Evolutionary conservation across 345 rosid species (phyloP), one percentile per base, ranked within the genome.

Genomic region (Heritiera fomes): DNA sequence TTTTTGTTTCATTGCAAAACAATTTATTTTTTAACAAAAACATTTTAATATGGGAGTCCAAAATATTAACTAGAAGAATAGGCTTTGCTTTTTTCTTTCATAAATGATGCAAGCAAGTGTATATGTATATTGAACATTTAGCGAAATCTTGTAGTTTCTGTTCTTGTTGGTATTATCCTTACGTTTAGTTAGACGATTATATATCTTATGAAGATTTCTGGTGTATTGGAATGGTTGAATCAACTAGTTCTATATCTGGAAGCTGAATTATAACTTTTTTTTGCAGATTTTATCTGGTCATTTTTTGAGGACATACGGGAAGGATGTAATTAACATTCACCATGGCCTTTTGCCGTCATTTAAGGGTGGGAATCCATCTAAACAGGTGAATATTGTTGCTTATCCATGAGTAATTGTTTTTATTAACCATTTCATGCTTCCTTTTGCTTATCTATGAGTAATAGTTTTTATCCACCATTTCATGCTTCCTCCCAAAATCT

Each of bases 281-380:
- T 61, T 77, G 75, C 93, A 96, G 98, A 0, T 94, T 80, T 83
- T 96, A 20, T 94, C 99, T 6, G 88, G 89, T 75, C 82, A 85
- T 7, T 92, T 96, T 76, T 88, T 96, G 86, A 85, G 77, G 85
- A 77, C 69, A 81, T 92, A 96, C 79, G 94, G 97, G 74, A 96
- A 94, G 85, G 97, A 94, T 88, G 77, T 94, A 82, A 94, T 96
- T 79, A 96, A 96, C 86, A 96, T 96, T 82, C 99, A 96, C 84
- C 99, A 96, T 77, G 99, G 99, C 41, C 99, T 94, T 87, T 82
- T 96, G 85, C 98, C 99, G 56, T 94, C 99, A 71, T 96, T 94
- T 84, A 94, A 87, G 85, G 99, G 99, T n/a, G 86, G 97, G 59
- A 75, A 82, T 50, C 98, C 99, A 8, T 88, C 91, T 0, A 92